phyloP scores from a whole-genome alignment of 2,329 filamentous ascomycete species.

The Taxawa tesnikishii region DNA sequence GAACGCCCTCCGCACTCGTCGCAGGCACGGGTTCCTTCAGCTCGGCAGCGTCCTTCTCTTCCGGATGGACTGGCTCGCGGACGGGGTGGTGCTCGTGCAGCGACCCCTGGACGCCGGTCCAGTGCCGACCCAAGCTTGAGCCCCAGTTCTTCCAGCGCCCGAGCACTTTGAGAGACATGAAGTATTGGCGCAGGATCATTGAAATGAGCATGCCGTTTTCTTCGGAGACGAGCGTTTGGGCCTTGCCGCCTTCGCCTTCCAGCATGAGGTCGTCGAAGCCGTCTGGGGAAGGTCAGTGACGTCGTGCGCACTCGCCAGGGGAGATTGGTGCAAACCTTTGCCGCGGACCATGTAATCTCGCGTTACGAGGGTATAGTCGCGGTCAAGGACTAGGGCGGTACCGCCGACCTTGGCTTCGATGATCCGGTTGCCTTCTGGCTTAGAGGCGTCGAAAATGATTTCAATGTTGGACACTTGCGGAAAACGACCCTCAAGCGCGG shows the following conservation, averaged over 20 bases:
- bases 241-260: constrained; percentile 60
- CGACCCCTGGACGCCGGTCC: constrained; percentile 51
- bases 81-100: constrained; percentile 41
- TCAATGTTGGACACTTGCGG: constrained; percentile 76
- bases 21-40: constrained; percentile 5
- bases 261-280: constrained; percentile 70
- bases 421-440: constrained; percentile 50
- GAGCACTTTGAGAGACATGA: constrained; percentile 71
- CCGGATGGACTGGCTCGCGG: constrained; percentile 12
- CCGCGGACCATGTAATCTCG: constrained; percentile 81
- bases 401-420: constrained; percentile 49
- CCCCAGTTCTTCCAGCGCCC: constrained; percentile 68
- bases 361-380: constrained; percentile 62
- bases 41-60: constrained; percentile 7
- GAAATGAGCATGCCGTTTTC: constrained; percentile 81
- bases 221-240: constrained; percentile 68
- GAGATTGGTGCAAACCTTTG: constrained; percentile 31
- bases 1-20: constrained; percentile 1
- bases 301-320: background rate
- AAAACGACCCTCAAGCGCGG: constrained; percentile 71
- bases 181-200: constrained; percentile 80
- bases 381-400: constrained; percentile 47
- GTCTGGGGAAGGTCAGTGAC: constrained; percentile 32
- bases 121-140: constrained; percentile 49
- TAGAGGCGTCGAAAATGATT: constrained; percentile 58